Evolutionary conservation across 2,329 filamentous ascomycete species (phyloP).

Genomic region (Fusarium sarcochroum): DNA sequence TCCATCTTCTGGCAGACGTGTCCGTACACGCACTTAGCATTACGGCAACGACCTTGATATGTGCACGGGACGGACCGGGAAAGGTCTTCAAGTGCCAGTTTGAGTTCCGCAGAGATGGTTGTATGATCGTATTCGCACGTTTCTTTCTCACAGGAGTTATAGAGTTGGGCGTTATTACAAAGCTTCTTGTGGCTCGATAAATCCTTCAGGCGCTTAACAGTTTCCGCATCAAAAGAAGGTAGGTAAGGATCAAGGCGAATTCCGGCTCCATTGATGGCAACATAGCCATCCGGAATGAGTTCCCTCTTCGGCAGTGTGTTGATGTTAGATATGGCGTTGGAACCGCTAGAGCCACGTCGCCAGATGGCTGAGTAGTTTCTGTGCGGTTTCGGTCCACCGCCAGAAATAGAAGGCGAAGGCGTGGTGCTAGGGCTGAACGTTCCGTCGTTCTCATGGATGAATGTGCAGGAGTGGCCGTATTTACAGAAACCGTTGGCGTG

Average conservation of each 20-base stretch:
- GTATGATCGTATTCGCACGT: slow-evolving; percentile 39
- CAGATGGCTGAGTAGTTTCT: slow-evolving; percentile 11
- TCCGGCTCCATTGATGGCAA: slow-evolving; percentile 31
- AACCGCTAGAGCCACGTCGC: slow-evolving; percentile 9
- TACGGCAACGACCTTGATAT: slow-evolving; percentile 25
- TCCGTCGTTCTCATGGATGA: slow-evolving; percentile 30
- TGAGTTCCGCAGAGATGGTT: slow-evolving; percentile 34
- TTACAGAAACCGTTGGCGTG: slow-evolving; percentile 40
- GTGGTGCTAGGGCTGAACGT: slow-evolving; percentile 26
- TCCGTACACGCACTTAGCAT: slow-evolving; percentile 34
- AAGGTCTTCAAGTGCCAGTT: slow-evolving; percentile 25
- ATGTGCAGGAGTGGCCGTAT: slow-evolving; percentile 41
- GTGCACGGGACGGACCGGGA: slow-evolving; percentile 42
- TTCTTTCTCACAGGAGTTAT: slow-evolving; percentile 27
- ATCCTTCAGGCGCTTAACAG: slow-evolving; percentile 28
- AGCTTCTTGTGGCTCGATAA: slow-evolving; percentile 29
- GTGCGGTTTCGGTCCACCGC: slow-evolving; percentile 17
- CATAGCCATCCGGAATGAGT: slow-evolving; percentile 26
- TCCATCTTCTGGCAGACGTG: slow-evolving; percentile 43
- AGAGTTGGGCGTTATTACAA: slow-evolving; percentile 42
- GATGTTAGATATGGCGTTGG: slow-evolving; percentile 16
- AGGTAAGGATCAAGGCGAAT: slow-evolving; percentile 42
- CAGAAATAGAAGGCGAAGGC: slow-evolving; percentile 16
- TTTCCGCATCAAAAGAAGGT: slow-evolving; percentile 3
- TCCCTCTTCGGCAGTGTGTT: slow-evolving; percentile 27